Conservation (phyloP, 306 rosid genomes). For the Cyamopsis tetragonoloba region DNA sequence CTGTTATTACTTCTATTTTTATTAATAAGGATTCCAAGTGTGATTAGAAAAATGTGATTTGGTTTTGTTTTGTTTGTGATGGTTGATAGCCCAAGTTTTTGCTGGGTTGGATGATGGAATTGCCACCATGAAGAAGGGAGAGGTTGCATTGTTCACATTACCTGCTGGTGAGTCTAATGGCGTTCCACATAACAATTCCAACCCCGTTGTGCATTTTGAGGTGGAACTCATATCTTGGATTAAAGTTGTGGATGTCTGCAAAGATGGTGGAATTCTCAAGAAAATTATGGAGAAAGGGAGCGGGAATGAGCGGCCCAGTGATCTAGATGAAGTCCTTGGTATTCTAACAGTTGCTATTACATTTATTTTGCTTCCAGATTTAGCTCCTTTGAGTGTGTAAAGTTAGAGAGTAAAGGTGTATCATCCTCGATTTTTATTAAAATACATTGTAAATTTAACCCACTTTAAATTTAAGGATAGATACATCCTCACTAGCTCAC, state of each 20-base stretch:
- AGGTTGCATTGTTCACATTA: slow-evolving; percentile 54
- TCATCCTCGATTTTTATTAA: too few species aligned
- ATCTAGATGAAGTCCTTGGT: slow-evolving; percentile 71
- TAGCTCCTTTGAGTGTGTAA: too few species aligned
- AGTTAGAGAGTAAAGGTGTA: too few species aligned
- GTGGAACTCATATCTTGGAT: slow-evolving; percentile 68
- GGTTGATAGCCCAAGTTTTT: slow-evolving; percentile 43
- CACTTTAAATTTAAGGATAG: too few species aligned
- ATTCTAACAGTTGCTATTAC: slow-evolving; percentile 18
- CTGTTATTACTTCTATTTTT: too few species aligned
- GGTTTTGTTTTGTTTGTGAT: background rate
- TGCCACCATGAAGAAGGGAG: slow-evolving; percentile 58
- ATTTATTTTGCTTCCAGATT: too few species aligned
- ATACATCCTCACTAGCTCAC: too few species aligned
- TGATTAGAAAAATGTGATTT: background rate
- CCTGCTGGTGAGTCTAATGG: slow-evolving; percentile 31
- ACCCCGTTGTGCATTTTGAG: slow-evolving; percentile 41
- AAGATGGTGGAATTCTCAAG: slow-evolving; percentile 66
- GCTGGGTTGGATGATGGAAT: slow-evolving; percentile 54
- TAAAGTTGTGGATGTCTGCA: slow-evolving; percentile 49
- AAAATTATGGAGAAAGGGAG: slow-evolving; percentile 50
- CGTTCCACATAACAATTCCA: slow-evolving; percentile 31
- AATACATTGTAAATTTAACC: too few species aligned
- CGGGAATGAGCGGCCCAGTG: slow-evolving; percentile 42
- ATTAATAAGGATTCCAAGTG: background rate